A percentile compares a stretch with the other conserved stretches of the same genome.
Conservation (phyloP, 768 basidiomycete species). For the Lactifluus volemus region DNA sequence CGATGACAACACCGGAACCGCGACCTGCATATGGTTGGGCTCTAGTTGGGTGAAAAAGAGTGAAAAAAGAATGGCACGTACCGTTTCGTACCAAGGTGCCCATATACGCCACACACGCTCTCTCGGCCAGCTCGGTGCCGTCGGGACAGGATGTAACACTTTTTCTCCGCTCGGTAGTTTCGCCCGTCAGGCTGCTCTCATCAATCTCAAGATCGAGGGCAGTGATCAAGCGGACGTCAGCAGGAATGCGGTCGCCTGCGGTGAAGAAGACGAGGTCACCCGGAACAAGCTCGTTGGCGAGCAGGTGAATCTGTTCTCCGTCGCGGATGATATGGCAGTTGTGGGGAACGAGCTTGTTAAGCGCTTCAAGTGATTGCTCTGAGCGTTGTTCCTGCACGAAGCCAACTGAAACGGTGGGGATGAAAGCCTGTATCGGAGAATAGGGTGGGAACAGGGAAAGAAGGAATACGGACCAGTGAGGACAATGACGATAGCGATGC, state of each 20-base stretch:
- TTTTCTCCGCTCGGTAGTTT: constrained; percentile 78
- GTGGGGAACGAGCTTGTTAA: constrained; percentile 96
- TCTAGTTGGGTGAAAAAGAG: not conserved
- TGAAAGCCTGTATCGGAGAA: not conserved
- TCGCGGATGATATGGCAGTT: constrained; percentile 88
- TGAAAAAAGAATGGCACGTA: constrained; percentile 24
- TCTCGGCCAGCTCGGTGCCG: constrained; percentile 63
- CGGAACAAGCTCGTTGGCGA: constrained; percentile 95
- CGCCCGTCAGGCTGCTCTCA: constrained; percentile 91
- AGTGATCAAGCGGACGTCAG: constrained; percentile 79
- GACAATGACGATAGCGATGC: constrained; percentile 86
- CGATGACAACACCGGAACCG: constrained; percentile 82
- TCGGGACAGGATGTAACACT: constrained; percentile 41
- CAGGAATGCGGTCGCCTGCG: constrained; percentile 91
- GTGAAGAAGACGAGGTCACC: constrained; percentile 86
- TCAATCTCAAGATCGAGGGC: constrained; percentile 88
- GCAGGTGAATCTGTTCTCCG: constrained; percentile 62
- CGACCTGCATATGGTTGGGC: constrained; percentile 38
- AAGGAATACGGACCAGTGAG: constrained; percentile 61
- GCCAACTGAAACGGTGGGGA: constrained; percentile 47
- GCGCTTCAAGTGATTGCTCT: constrained; percentile 87
- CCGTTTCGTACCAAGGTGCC: constrained; percentile 91
- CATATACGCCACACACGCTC: constrained; percentile 90
- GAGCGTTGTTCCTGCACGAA: constrained; percentile 95
- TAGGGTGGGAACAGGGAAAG: not conserved